Evolutionary conservation across 1,284 basidiomycete genomes (phyloP).

Genomic region (Hemileia vastatrix): DNA sequence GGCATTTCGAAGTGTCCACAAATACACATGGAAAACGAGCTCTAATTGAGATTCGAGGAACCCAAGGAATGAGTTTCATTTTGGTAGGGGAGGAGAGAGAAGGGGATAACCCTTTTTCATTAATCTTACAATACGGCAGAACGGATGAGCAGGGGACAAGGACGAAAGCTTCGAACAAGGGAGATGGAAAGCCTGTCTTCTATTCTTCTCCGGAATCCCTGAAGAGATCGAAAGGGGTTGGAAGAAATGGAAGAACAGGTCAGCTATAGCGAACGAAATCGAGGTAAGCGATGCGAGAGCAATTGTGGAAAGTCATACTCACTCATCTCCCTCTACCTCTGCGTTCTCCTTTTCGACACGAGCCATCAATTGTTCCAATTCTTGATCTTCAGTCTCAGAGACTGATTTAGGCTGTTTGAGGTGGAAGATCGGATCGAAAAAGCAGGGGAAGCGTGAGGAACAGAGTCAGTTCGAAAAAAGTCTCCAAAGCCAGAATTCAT

Average conservation of each 20-base stretch:
- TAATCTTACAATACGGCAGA: too few species aligned
- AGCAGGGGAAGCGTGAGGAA: not conserved
- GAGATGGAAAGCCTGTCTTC: not conserved
- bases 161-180: too few species aligned
- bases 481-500: not conserved
- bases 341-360: constrained; percentile 82
- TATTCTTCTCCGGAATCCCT: not conserved
- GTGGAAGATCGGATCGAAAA: not conserved
- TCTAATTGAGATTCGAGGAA: too few species aligned
- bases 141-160: too few species aligned
- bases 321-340: constrained; percentile 85
- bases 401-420: constrained; percentile 73
- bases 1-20: too few species aligned
- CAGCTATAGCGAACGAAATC: too few species aligned
- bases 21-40: too few species aligned
- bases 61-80: too few species aligned
- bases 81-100: too few species aligned
- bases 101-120: too few species aligned
- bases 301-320: not conserved
- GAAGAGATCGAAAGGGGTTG: not conserved
- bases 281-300: too few species aligned
- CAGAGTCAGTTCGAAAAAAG: not conserved
- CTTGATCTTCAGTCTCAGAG: constrained; percentile 89
- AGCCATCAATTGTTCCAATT: constrained; percentile 86
- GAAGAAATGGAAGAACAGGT: too few species aligned